Base-by-base conservation (phyloP, 75 land plant genomes). In the Selaginella tamariscina region DNA sequence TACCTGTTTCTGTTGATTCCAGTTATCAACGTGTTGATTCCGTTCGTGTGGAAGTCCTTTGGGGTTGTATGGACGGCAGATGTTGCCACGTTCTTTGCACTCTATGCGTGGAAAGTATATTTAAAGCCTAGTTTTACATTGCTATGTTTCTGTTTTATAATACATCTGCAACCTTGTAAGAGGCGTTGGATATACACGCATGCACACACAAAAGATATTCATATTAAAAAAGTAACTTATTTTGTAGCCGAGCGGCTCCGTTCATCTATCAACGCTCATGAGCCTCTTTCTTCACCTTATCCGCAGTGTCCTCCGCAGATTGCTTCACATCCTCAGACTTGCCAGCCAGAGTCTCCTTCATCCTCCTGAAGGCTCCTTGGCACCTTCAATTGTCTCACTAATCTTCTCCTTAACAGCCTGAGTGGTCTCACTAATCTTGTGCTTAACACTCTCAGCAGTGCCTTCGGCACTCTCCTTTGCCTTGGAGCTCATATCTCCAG, bases 71-170 rank as follows among this genome's bases (percentile, higher is more conserved):
- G 95, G 98, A 79, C 95, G 31, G 98, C 91, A 28, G 98, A 93
- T 74, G 88, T 89, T 9, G 54, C 83, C 30, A 84, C 90, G 31
- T 89, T 93, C 72, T 76, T 93, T 30, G 75, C 77, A 9, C 84
- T 89, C 86, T 93, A 89, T 80, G 88, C 98, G 18, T 93, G 98
- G 98, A 93, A 93, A 95, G 97, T 92, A 80, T 32, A 71, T 9
- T 39, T n/a, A n/a, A n/a, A n/a, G n/a, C n/a, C n/a, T n/a, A n/a
- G n/a, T n/a, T n/a, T n/a, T n/a, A n/a, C n/a, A n/a, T n/a, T n/a
- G n/a, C n/a, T n/a, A n/a, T n/a, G n/a, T n/a, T n/a, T n/a, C n/a
- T n/a, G n/a, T n/a, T n/a, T n/a, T n/a, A n/a, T n/a, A n/a, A n/a
- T n/a, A n/a, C n/a, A n/a, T n/a, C n/a, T n/a, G n/a, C n/a, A n/a